Conservation (phyloP, 2,329 filamentous ascomycete genomes). For the Alternaria tenuissima region DNA sequence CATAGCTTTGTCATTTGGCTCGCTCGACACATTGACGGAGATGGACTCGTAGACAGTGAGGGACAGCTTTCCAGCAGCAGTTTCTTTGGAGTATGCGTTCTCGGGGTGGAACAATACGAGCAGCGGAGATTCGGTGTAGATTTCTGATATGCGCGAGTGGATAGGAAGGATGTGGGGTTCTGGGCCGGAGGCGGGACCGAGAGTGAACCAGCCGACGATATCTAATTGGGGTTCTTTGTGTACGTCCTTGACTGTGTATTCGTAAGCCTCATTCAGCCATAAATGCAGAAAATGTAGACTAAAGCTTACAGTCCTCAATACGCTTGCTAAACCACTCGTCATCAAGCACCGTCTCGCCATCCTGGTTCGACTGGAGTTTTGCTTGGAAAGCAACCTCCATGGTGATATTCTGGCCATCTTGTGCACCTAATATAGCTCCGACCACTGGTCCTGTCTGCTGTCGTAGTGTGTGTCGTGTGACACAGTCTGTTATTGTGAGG, state of each 20-base stretch:
- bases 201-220: conserved; percentile 91
- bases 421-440: conserved; percentile 88
- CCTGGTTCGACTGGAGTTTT: conserved; percentile 56
- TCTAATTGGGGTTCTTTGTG: conserved; percentile 82
- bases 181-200: conserved; percentile 77
- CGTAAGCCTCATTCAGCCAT: conserved; percentile 11
- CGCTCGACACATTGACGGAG: conserved; percentile 43
- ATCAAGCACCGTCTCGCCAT: conserved; percentile 70
- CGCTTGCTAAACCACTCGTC: conserved; percentile 77
- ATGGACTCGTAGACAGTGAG: conserved; percentile 88
- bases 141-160: conserved; percentile 76
- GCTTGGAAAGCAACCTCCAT: conserved; percentile 94
- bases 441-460: conserved; percentile 78
- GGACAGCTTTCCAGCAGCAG: conserved; percentile 81
- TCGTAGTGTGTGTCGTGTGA: conserved; percentile 87
- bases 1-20: conserved; percentile 52
- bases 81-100: conserved; percentile 58
- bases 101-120: conserved; percentile 86
- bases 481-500: conserved; percentile 95
- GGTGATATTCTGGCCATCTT: conserved; percentile 88
- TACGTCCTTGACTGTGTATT: conserved; percentile 78
- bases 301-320: conserved; percentile 79
- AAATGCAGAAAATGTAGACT: background rate
- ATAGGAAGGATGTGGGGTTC: conserved; percentile 72
- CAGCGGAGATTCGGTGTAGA: conserved; percentile 84